phyloP scores from a whole-genome alignment of 306 rosid species.

The Gastrolobium bilobum region DNA sequence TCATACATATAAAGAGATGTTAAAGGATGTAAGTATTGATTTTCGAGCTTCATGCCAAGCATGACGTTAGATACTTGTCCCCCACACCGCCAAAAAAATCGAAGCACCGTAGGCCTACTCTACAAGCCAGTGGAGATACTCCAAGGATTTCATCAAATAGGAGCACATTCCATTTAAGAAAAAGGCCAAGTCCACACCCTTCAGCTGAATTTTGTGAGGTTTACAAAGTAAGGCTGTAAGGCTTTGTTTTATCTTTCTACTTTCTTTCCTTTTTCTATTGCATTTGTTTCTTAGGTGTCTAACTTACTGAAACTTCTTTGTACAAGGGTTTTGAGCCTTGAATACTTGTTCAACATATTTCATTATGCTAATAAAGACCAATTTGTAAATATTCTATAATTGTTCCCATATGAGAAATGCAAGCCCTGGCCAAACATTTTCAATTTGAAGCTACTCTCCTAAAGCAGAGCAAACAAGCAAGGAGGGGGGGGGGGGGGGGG shows the following conservation, averaged over 20 bases:
- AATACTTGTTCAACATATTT: constrained; percentile 4
- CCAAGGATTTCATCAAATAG: constrained; percentile 41
- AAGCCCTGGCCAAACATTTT: constrained; percentile 18
- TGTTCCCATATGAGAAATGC: constrained; percentile 11
- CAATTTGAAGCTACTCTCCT: constrained; percentile 31
- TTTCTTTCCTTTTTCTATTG: constrained; percentile 3
- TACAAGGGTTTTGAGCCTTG: constrained; percentile 13
- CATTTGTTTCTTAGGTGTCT: neutral
- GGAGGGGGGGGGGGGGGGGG: neutral
- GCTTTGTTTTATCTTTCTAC: neutral
- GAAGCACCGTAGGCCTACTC: constrained; percentile 19
- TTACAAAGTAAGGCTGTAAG: neutral
- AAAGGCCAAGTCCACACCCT: constrained; percentile 15
- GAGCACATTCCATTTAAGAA: constrained; percentile 10
- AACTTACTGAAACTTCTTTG: neutral
- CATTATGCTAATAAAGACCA: constrained; percentile 16
- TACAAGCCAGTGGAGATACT: constrained; percentile 33
- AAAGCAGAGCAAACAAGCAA: neutral
- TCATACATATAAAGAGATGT: constrained; percentile 7
- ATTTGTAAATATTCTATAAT: neutral
- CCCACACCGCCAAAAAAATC: constrained; percentile 15
- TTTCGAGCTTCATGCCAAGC: neutral
- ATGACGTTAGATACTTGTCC: constrained; percentile 8
- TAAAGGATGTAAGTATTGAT: constrained; percentile 3
- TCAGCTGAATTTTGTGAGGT: neutral